A percentile compares a stretch with the other conserved stretches of the same genome.
Evolutionary conservation across 352 stramenopile species (phyloP).

Genomic region (Blastocystis sp.): DNA sequence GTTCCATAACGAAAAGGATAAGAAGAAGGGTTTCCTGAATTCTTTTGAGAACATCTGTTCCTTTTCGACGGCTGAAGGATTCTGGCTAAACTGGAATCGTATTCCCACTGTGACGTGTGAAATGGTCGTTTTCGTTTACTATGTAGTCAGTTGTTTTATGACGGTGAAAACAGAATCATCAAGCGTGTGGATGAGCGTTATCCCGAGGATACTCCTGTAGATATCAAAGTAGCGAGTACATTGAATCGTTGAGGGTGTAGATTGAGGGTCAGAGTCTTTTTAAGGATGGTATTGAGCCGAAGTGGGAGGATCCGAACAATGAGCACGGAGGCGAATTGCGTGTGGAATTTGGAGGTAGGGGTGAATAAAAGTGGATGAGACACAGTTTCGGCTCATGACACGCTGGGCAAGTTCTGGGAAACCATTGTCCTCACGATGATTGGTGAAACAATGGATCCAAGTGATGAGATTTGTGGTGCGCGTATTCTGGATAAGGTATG

Average conservation of each 20-base stretch:
- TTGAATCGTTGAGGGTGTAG: background rate
- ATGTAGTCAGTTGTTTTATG: conserved; percentile 49
- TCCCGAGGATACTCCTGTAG: conserved; percentile 2
- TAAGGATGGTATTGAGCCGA: conserved; percentile 74
- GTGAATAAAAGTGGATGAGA: background rate
- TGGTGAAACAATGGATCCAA: conserved; percentile 73
- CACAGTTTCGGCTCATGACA: conserved; percentile 67
- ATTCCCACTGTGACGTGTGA: conserved; percentile 17
- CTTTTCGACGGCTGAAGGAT: conserved; percentile 30
- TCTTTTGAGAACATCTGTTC: conserved; percentile 46
- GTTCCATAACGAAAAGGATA: conserved; percentile 48
- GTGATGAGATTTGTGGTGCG: conserved; percentile 76
- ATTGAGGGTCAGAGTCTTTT: conserved; percentile 66
- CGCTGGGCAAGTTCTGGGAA: conserved; percentile 76
- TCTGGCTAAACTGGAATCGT: conserved; percentile 55
- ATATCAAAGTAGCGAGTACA: background rate
- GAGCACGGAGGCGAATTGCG: conserved; percentile 71
- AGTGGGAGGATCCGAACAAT: conserved; percentile 79
- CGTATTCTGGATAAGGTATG: conserved; percentile 75
- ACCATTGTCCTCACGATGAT: conserved; percentile 76
- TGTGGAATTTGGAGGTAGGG: conserved; percentile 48
- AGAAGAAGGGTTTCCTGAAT: conserved; percentile 23
- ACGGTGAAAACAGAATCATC: conserved; percentile 47
- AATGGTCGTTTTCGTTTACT: background rate
- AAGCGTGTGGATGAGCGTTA: conserved; percentile 5